phyloP scores from a whole-genome alignment of 1,139 yeast species.

The Yamadazyma spencermartinsiae region DNA sequence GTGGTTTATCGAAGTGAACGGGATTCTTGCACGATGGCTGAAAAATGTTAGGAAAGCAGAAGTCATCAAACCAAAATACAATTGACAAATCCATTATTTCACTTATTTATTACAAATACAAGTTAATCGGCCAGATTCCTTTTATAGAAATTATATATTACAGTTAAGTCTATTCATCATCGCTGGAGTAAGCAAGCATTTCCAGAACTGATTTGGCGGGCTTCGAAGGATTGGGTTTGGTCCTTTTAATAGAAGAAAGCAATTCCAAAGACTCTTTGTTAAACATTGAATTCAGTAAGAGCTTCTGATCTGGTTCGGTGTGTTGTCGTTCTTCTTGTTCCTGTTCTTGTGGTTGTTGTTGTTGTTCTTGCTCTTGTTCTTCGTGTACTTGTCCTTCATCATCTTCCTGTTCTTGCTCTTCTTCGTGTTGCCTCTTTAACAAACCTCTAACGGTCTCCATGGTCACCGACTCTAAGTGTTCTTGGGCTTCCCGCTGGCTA shows the following conservation, averaged over 20 bases:
- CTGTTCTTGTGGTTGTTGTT: no score
- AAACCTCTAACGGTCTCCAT: conserved; percentile 33
- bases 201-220: conserved; percentile 6
- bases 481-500: conserved; percentile 54
- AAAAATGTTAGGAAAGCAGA: no score
- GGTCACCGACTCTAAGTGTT: conserved; percentile 37
- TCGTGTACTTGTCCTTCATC: not conserved
- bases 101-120: no score
- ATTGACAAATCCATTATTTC: no score
- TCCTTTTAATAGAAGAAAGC: conserved; percentile 11
- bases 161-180: conserved; percentile 21
- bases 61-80: no score
- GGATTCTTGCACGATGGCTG: no score
- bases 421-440: conserved; percentile 17
- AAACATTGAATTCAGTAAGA: conserved; percentile 8
- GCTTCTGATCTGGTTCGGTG: conserved; percentile 6
- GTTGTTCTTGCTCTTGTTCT: not conserved
- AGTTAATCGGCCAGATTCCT: no score
- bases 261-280: conserved; percentile 11
- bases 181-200: conserved; percentile 24
- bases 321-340: no score
- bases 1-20: no score
- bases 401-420: conserved; percentile 2
- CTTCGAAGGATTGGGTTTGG: conserved; percentile 8
- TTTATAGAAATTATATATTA: not conserved